Evolutionary conservation across 2,329 filamentous ascomycete genomes (phyloP).

Genomic region (Tolypocladium ovalisporum): DNA sequence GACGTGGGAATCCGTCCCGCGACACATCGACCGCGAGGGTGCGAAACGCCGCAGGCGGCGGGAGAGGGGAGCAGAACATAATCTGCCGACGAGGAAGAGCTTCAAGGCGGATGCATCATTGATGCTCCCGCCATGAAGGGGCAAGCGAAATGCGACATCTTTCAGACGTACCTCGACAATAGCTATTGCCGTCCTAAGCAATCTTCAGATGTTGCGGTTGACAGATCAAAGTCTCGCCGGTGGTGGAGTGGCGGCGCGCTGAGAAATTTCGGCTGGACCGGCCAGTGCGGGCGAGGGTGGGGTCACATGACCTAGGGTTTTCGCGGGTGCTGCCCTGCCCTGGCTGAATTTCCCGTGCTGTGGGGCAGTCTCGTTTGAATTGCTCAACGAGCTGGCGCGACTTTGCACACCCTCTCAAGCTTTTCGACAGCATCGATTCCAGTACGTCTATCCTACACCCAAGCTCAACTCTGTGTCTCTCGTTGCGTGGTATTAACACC

Average conservation of each 20-base stretch:
- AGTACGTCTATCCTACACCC: constrained; percentile 14
- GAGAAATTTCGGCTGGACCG: constrained; percentile 14
- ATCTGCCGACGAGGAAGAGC: constrained; percentile 2
- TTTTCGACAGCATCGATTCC: constrained; percentile 7
- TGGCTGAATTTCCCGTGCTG: constrained; percentile 2
- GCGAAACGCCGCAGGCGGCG: background rate
- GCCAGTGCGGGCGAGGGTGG: background rate
- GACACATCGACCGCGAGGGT: background rate
- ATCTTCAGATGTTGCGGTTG: constrained; percentile 41
- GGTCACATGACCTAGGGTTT: constrained; percentile 18
- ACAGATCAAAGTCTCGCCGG: constrained; percentile 11
- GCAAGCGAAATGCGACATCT: constrained; percentile 30
- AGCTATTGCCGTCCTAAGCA: constrained; percentile 53
- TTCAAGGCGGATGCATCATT: constrained; percentile 20
- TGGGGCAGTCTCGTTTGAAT: constrained; percentile 5
- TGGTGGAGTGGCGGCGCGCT: constrained; percentile 17
- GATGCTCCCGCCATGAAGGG: constrained; percentile 16
- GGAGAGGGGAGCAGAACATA: background rate
- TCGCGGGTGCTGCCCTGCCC: constrained; percentile 9
- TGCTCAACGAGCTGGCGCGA: constrained; percentile 5
- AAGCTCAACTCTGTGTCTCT: constrained; percentile 4
- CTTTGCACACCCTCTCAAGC: constrained; percentile 8
- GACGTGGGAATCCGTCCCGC: background rate
- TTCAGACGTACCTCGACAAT: constrained; percentile 54
- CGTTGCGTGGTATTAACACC: constrained; percentile 20